phyloP scores from a whole-genome alignment of 306 rosid genomes.

The Prunus campanulata region DNA sequence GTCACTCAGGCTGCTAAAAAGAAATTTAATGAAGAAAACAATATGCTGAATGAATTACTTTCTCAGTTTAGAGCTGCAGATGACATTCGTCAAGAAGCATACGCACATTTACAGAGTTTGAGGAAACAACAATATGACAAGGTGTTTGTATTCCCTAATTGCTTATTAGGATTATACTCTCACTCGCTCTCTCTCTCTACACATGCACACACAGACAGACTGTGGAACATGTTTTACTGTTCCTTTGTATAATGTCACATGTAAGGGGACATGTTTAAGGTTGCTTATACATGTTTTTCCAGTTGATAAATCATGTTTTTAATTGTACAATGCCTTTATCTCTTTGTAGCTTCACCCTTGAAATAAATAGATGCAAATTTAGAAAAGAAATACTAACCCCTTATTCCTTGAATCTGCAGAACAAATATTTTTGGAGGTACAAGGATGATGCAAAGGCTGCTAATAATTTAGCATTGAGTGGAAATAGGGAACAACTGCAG shows the following conservation, averaged over 20 bases:
- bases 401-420: slow-evolving; percentile 45
- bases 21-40: slow-evolving; percentile 44
- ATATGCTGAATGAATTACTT: slow-evolving; percentile 36
- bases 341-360: neutral
- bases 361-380: neutral
- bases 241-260: neutral
- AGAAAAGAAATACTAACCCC: slow-evolving; percentile 14
- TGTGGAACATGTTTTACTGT: neutral
- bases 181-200: neutral
- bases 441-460: slow-evolving; percentile 45
- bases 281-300: neutral
- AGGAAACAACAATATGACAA: slow-evolving; percentile 59
- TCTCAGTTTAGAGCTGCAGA: slow-evolving; percentile 59
- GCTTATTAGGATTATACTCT: neutral
- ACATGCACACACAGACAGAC: neutral
- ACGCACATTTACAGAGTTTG: slow-evolving; percentile 50
- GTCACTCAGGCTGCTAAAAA: slow-evolving; percentile 55
- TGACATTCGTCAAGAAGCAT: slow-evolving; percentile 75
- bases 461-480: slow-evolving; percentile 42
- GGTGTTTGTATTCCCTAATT: slow-evolving; percentile 36
- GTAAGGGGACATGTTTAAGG: neutral
- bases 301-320: neutral
- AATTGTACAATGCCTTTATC: neutral
- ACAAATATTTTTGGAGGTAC: slow-evolving; percentile 61
- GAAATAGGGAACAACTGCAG: slow-evolving; percentile 61